Percentiles rank a stretch among this genome's conserved stretches.
These are phyloP conservation scores for Casuarina cunninghamiana DNA, from an alignment of 306 rosid species.

Conservation along the genomic window DNA sequence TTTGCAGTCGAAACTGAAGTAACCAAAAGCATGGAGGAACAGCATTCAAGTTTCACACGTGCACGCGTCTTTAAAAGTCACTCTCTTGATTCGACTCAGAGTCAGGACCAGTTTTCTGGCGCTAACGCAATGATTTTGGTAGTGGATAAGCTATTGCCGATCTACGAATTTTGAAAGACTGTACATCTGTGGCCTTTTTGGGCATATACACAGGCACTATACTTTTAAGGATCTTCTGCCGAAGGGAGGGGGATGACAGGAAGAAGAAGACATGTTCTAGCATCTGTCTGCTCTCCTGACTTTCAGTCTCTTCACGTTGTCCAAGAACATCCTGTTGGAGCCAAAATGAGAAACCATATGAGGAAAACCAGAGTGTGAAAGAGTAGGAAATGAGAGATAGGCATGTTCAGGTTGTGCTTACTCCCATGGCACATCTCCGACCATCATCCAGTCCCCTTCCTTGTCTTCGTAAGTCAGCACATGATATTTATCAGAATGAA, in stretches of 20 bases:
- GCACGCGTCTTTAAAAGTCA: background rate
- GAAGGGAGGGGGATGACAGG: background rate
- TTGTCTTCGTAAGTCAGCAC: conserved; percentile 83
- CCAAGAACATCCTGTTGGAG: conserved; percentile 51
- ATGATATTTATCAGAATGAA: conserved; percentile 52
- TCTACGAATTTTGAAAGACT: conserved; percentile 24
- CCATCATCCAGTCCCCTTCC: conserved; percentile 80
- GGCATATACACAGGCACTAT: conserved; percentile 28
- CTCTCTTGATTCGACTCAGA: conserved; percentile 19
- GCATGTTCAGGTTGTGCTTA: conserved; percentile 27
- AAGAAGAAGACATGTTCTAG: conserved; percentile 32
- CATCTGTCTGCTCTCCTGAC: conserved; percentile 60
- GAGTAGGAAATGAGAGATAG: background rate
- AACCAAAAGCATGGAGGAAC: no score
- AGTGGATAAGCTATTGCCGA: background rate
- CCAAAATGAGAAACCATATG: background rate
- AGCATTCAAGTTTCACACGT: no score
- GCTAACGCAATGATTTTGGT: background rate
- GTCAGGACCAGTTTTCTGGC: conserved; percentile 36
- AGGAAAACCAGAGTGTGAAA: background rate
- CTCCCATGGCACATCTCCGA: conserved; percentile 88
- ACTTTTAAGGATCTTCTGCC: background rate
- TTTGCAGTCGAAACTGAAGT: no score
- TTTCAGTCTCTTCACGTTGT: conserved; percentile 55
- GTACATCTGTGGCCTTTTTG: conserved; percentile 28